Base-by-base conservation (phyloP, 1,284 basidiomycete genomes). In the Cutaneotrichosporon spelunceum region DNA sequence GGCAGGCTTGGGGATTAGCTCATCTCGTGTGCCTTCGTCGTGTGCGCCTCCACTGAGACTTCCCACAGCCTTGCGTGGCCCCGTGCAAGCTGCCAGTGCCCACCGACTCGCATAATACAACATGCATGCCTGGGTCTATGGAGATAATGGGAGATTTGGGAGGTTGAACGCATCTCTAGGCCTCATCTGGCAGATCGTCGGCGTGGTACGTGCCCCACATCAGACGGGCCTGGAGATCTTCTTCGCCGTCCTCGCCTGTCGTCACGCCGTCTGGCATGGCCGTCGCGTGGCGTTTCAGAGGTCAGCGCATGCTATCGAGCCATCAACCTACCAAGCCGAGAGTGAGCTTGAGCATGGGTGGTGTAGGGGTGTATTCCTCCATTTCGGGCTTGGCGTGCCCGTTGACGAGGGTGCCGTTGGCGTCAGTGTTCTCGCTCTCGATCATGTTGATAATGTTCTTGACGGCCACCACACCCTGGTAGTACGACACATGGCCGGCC, bases 341-440 rank as follows among this genome's bases (percentile, higher is more conserved):
- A 0, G 87, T 85, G 16, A 90, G 81, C 75, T 88, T 88, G 81
- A 89, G 89, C 53, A 82, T 84, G 5, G 86, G 86, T 19, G 80
- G 72, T 8, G 82, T 81, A 14, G 84, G 83, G 10, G 70, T 79
- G 73, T 89, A 89, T 14, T 74, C 72, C 64, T 87, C 84, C 30
- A 91, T 65, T 33, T 65, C 65, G 14, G 55, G 42, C 21, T 47
- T 29, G 55, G 21, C 30, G 13, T 7, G 8, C n/a, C n/a, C 49
- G 11, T 42, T 53, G 13, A 7, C 13, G 30, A 33, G 30, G 13
- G 30, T 33, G 24, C 8, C 39, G 4, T 26, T 23, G 39, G 23
- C 29, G 8, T 24, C 47, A 10, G 16, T 49, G 44, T 29, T 30
- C 16, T 64, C 61, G 45, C 55, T 27, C 23, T 68, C 57, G n/a